Percentiles rank a stretch among this genome's conserved stretches.
phyloP scores from a whole-genome alignment of 805 yeast species.

The Candida alai region DNA sequence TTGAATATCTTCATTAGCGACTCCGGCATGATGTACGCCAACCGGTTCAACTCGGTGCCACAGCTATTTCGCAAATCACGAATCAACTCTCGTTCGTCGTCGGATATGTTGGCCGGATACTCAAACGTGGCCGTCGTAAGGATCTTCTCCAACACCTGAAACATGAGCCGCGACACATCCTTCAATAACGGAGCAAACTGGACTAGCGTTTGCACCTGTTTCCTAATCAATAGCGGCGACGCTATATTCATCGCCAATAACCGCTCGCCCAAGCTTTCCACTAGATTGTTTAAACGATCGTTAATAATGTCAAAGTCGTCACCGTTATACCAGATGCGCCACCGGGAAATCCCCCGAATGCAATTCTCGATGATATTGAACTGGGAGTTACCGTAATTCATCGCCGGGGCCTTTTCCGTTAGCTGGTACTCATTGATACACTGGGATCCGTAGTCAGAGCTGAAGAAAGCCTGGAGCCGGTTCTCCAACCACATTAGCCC shows the following conservation, averaged over 20 bases:
- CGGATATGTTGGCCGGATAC: conserved; percentile 62
- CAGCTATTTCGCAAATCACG: conserved; percentile 87
- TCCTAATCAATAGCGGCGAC: conserved; percentile 78
- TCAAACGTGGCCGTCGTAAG: conserved; percentile 81
- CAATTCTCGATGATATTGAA: conserved; percentile 85
- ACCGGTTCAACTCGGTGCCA: conserved; percentile 90
- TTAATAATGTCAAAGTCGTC: conserved; percentile 52
- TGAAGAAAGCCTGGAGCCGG: conserved; percentile 68
- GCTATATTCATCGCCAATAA: conserved; percentile 70
- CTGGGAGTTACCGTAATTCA: conserved; percentile 73
- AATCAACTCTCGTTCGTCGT: conserved; percentile 73
- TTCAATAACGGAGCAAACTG: conserved; percentile 89
- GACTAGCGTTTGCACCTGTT: conserved; percentile 86
- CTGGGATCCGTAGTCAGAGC: conserved; percentile 61
- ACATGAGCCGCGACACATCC: conserved; percentile 70
- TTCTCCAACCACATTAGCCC: conserved; percentile 79
- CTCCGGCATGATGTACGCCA: conserved; percentile 94
- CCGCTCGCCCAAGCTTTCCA: conserved; percentile 70
- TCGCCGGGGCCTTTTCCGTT: conserved; percentile 61
- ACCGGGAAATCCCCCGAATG: conserved; percentile 86
- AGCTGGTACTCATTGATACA: conserved; percentile 55
- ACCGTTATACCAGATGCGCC: conserved; percentile 87
- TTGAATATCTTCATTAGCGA: conserved; percentile 74
- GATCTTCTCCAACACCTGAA: conserved; percentile 79
- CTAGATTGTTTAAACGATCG: conserved; percentile 46